phyloP scores from a whole-genome alignment of 768 basidiomycete genomes.

The Fomitopsis serialis region DNA sequence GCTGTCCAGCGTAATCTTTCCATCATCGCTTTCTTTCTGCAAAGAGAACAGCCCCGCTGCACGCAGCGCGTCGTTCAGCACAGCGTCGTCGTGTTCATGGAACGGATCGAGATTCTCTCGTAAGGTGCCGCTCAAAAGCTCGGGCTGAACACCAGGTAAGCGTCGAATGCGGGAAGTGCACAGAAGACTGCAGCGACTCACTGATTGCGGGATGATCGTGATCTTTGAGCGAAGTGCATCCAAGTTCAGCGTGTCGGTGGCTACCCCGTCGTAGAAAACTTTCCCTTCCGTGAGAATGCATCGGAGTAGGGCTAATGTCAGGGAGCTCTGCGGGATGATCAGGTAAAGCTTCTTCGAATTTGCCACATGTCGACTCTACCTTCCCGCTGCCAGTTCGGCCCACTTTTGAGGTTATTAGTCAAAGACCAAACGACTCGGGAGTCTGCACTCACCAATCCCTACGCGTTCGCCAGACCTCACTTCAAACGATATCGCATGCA shows the following conservation, averaged over 20 bases:
- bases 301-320: conserved; percentile 49
- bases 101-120: conserved; percentile 59
- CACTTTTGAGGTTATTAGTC: conserved; percentile 16
- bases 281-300: conserved; percentile 49
- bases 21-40: conserved; percentile 32
- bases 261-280: conserved; percentile 46
- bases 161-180: background rate
- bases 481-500: conserved; percentile 46
- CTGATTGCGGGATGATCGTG: conserved; percentile 55
- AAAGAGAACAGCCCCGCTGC: conserved; percentile 41
- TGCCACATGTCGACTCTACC: conserved; percentile 15
- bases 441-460: conserved; percentile 33
- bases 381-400: conserved; percentile 58
- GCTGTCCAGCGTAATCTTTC: conserved; percentile 38
- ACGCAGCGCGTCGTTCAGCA: conserved; percentile 43
- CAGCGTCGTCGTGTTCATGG: conserved; percentile 45
- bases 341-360: background rate
- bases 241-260: conserved; percentile 43
- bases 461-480: conserved; percentile 54
- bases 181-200: conserved; percentile 18
- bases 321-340: conserved; percentile 27
- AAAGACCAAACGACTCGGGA: background rate
- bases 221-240: conserved; percentile 47
- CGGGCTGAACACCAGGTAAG: conserved; percentile 27
- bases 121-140: conserved; percentile 50